Evolutionary conservation across 148 eudicot genomes (phyloP).

Genomic region (Dianthus caryophyllus): DNA sequence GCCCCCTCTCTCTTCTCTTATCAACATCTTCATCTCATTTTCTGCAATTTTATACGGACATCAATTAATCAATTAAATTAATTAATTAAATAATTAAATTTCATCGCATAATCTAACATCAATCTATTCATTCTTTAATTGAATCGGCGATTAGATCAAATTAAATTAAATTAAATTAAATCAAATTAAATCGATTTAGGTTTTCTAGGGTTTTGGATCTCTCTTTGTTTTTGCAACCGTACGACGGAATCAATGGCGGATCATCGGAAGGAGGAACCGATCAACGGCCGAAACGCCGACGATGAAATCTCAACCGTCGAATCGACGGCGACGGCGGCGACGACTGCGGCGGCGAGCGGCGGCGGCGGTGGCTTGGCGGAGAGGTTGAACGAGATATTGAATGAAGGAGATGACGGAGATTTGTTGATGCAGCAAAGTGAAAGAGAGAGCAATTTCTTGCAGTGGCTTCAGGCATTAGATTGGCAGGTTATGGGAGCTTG

Average conservation of each 20-base stretch:
- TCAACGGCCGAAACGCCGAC: slow-evolving; percentile 22
- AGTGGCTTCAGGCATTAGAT: slow-evolving; percentile 77
- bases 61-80: background rate
- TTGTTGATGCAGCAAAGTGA: slow-evolving; percentile 50
- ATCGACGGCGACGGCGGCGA: too few relatives aligned
- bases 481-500: slow-evolving; percentile 89
- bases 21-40: slow-evolving; percentile 2
- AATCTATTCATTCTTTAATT: too few relatives aligned
- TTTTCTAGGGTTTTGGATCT: background rate
- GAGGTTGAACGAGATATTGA: slow-evolving; percentile 42
- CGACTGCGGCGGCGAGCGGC: slow-evolving; percentile 2
- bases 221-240: too few relatives aligned
- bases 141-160: too few relatives aligned
- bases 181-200: too few relatives aligned
- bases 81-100: background rate
- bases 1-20: background rate
- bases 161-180: too few relatives aligned
- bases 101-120: too few relatives aligned
- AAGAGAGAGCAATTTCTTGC: slow-evolving; percentile 44
- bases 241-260: slow-evolving; percentile 48
- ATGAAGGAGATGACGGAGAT: slow-evolving; percentile 57
- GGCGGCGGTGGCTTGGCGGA: slow-evolving; percentile 32
- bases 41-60: background rate
- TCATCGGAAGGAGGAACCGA: slow-evolving; percentile 34
- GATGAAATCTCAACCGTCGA: slow-evolving; percentile 16